A percentile compares a stretch with the other conserved stretches of the same genome.
phyloP scores from a whole-genome alignment of 2,329 filamentous ascomycete genomes.

The Colletotrichum tabaci region DNA sequence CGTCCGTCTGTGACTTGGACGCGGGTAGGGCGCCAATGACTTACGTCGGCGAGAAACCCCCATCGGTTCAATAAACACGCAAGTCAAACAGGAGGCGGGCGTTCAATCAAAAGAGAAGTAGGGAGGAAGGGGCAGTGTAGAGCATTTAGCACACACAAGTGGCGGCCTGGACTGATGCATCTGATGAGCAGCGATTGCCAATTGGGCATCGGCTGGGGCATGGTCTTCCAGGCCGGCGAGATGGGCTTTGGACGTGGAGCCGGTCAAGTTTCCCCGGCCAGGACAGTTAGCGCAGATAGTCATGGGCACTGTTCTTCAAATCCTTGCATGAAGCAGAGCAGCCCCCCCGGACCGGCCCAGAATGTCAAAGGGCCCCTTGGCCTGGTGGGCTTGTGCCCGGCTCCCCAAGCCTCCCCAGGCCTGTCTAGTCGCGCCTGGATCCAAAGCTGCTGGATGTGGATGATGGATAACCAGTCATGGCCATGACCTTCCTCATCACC shows the following conservation, averaged over 20 bases:
- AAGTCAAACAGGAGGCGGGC: background rate
- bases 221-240: background rate
- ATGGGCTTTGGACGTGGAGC: conserved; percentile 29
- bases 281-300: conserved; percentile 4
- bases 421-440: background rate
- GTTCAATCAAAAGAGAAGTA: background rate
- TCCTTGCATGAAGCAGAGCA: conserved; percentile 22
- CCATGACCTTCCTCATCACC: background rate
- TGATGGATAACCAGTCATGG: background rate
- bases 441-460: background rate
- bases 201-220: conserved; percentile 14
- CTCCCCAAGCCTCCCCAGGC: background rate
- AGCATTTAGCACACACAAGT: background rate
- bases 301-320: conserved; percentile 2
- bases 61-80: background rate
- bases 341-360: conserved; percentile 25
- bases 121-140: background rate
- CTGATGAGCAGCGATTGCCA: conserved; percentile 15
- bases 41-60: background rate
- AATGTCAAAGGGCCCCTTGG: conserved; percentile 3
- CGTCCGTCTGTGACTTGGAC: background rate
- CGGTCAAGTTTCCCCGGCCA: conserved; percentile 11
- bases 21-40: background rate
- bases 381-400: conserved; percentile 7
- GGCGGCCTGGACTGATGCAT: background rate